Conservation (phyloP, 2,329 filamentous ascomycete genomes). For the Colletotrichum phormii region DNA sequence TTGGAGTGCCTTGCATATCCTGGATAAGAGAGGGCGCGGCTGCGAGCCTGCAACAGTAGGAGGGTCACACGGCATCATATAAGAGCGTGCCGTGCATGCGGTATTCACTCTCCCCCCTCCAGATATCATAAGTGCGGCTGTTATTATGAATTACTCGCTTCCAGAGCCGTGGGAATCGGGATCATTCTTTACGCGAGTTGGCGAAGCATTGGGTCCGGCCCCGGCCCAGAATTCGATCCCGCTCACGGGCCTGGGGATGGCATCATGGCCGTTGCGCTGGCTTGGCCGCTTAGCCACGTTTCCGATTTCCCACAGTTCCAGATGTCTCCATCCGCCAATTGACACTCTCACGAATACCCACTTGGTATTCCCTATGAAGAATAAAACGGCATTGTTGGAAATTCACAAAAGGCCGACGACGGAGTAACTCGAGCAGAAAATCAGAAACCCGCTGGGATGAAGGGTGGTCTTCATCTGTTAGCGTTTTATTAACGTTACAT, state of each 20-base stretch:
- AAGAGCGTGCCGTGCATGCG: neutral
- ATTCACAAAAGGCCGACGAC: neutral
- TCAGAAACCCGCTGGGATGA: neutral
- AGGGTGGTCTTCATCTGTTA: slow-evolving; percentile 10
- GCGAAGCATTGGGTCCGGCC: neutral
- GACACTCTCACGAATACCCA: neutral
- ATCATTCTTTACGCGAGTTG: neutral
- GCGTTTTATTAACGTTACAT: slow-evolving; percentile 28
- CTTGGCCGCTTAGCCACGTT: neutral
- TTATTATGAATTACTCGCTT: neutral
- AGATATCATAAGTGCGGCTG: neutral
- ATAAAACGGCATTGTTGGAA: neutral
- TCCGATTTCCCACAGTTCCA: neutral
- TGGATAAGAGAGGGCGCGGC: too few species aligned
- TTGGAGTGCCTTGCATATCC: neutral
- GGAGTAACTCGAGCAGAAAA: neutral
- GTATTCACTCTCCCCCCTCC: too few species aligned
- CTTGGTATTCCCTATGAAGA: neutral
- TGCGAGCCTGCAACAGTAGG: neutral
- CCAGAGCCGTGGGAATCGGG: too few species aligned
- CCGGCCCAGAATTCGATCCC: neutral
- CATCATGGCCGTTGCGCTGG: neutral
- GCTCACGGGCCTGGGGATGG: neutral
- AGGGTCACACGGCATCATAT: neutral
- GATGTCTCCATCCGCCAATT: neutral